Percentiles rank a stretch among this genome's conserved stretches.
Conservation (phyloP, 176 grass and related monocot genomes). For the Elymus sibiricus region DNA sequence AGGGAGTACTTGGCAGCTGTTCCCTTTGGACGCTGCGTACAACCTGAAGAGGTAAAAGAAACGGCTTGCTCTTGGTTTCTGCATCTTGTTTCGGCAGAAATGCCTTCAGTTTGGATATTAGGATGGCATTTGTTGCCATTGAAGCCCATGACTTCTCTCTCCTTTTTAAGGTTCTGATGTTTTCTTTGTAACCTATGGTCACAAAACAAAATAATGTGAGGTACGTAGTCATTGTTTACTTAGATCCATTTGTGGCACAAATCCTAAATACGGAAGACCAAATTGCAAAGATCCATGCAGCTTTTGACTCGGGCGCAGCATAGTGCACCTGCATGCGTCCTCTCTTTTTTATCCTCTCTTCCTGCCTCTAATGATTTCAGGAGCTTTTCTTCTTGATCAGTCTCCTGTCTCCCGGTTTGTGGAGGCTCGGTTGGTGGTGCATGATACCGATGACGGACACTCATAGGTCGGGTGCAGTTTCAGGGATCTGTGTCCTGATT, state of each 20-base stretch:
- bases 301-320: neutral
- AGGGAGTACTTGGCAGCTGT: no score
- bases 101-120: neutral
- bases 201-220: no score
- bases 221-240: neutral
- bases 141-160: no score
- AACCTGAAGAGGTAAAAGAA: neutral
- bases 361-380: neutral
- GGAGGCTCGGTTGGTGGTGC: neutral
- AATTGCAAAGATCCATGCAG: neutral
- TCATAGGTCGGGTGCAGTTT: neutral
- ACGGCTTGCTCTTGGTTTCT: neutral
- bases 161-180: no score
- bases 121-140: no score
- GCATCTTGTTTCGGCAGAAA: neutral
- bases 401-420: neutral
- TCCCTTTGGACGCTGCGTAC: neutral
- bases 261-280: neutral
- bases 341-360: neutral
- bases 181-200: no score
- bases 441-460: conserved; percentile 1
- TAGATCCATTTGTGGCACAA: neutral
- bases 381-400: neutral
- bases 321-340: conserved; percentile 2
- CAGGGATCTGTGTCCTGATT: conserved; percentile 1